phyloP scores from a whole-genome alignment of 768 basidiomycete genomes.

The Neoboletus magnificus region DNA sequence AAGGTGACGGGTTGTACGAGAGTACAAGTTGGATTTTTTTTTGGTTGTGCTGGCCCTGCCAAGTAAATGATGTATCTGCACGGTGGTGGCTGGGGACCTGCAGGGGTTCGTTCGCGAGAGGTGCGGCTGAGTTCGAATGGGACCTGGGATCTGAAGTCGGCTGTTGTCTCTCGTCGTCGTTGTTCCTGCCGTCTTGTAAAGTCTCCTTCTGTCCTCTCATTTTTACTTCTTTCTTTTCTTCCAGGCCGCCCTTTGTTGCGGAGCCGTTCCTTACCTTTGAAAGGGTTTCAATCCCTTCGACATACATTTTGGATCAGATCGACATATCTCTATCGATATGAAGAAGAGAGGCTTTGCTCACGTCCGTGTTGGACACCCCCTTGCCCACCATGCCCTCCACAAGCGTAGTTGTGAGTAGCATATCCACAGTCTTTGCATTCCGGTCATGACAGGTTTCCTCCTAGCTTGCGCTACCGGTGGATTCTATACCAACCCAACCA shows the following conservation, averaged over 20 bases:
- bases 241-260: constrained; percentile 24
- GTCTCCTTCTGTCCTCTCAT: constrained; percentile 9
- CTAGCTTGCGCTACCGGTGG: constrained; percentile 54
- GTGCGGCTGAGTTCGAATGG: constrained; percentile 27
- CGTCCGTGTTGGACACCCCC: constrained; percentile 23
- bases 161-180: constrained; percentile 8
- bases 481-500: constrained; percentile 57
- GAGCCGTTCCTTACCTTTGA: constrained; percentile 26
- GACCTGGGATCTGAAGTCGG: background rate
- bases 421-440: background rate
- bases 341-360: constrained; percentile 28
- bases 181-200: constrained; percentile 1
- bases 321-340: constrained; percentile 18
- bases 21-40: no score
- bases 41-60: background rate
- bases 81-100: constrained; percentile 18
- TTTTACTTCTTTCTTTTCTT: constrained; percentile 18
- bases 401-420: constrained; percentile 28
- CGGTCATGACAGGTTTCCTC: background rate
- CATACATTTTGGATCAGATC: constrained; percentile 4
- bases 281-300: constrained; percentile 4
- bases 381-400: constrained; percentile 8
- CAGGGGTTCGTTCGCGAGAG: background rate
- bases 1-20: no score
- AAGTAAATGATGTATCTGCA: background rate